These are phyloP conservation scores for Botrytis deweyae DNA, from an alignment of 2,329 filamentous ascomycete genomes.

Conservation along the genomic window DNA sequence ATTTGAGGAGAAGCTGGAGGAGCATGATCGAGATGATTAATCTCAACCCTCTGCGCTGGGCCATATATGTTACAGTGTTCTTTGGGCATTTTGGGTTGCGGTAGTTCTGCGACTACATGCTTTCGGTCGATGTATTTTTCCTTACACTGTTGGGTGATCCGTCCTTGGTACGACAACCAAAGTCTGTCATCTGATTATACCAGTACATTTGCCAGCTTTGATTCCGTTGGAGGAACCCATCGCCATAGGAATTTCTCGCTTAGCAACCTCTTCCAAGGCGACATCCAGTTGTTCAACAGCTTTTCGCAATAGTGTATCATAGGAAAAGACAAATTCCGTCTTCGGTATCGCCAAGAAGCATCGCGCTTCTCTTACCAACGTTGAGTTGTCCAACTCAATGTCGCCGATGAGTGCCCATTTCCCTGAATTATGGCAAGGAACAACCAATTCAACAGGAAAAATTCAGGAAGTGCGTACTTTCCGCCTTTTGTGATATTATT, in stretches of 20 bases:
- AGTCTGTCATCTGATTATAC: not conserved
- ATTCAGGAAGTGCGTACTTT: not conserved
- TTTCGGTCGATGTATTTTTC: not conserved
- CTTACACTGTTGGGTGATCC: not conserved
- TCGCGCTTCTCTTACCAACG: not conserved
- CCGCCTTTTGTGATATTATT: not conserved
- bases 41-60: not conserved
- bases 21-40: not conserved
- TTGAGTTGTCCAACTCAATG: not conserved
- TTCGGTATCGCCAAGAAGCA: not conserved
- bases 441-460: not conserved
- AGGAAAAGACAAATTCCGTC: not conserved
- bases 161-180: not conserved
- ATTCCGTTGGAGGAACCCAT: not conserved
- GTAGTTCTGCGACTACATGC: not conserved
- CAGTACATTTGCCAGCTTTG: not conserved
- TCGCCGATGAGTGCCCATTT: not conserved
- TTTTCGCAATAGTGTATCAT: not conserved
- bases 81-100: not conserved
- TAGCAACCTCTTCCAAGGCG: not conserved
- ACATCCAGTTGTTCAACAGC: not conserved
- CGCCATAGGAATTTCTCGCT: not conserved
- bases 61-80: too few species aligned
- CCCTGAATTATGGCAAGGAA: not conserved
- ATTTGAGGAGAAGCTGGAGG: not conserved